phyloP scores from a whole-genome alignment of 306 rosid species.

The Spatholobus suberectus region DNA sequence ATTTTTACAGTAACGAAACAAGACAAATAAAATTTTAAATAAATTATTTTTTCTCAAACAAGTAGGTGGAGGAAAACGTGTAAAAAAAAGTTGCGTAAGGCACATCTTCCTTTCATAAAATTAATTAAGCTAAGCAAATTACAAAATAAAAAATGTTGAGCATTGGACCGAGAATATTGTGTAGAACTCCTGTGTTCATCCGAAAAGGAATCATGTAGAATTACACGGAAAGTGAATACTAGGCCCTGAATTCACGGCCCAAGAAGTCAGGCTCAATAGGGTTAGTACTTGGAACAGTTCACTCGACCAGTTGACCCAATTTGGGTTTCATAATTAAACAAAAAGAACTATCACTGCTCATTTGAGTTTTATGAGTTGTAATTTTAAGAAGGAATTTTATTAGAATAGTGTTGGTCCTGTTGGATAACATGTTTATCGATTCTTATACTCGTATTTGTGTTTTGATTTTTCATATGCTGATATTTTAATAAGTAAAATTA shows the following conservation, averaged over 20 bases:
- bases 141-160: neutral
- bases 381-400: too few species aligned
- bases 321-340: too few species aligned
- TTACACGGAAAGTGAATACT: neutral
- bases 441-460: too few species aligned
- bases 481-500: too few species aligned
- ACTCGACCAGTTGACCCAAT: neutral
- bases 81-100: neutral
- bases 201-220: too few species aligned
- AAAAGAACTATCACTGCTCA: too few species aligned
- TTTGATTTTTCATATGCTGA: too few species aligned
- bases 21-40: neutral
- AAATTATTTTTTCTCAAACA: neutral
- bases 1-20: neutral
- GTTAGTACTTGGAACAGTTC: too few species aligned
- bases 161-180: neutral
- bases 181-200: neutral
- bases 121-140: neutral
- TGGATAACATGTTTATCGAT: too few species aligned
- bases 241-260: neutral
- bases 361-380: too few species aligned
- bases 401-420: too few species aligned
- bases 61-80: neutral
- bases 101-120: neutral
- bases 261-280: neutral